Evolutionary conservation across 768 basidiomycete genomes (phyloP), one percentile per base, ranked within the genome.

Genomic region (Tremella yokohamensis): DNA sequence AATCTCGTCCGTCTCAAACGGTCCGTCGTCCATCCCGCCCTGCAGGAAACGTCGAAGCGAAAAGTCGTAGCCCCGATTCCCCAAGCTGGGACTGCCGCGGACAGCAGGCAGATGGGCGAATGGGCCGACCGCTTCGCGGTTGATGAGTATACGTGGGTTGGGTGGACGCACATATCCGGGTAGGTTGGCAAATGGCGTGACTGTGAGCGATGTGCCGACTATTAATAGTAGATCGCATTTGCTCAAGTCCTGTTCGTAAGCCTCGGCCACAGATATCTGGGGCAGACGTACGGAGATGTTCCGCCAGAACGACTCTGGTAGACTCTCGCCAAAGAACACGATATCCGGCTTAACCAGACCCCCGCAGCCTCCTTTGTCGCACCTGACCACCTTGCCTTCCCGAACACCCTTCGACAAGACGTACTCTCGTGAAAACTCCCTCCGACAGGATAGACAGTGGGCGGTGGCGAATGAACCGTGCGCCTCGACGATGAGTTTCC

Each of bases 401-500:
- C 81, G 74, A 29, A 94, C 82, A 4, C 82, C 80, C 15, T 79
- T 75, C 71, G 82, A 83, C 81, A 98, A 50, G 18, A 73, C 90
- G 69, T 84, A 83, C 6, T 82, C 83, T 49, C 82, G 82, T 40
- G 85, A 84, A 61, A 82, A 90, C 0, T 79, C 69, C 1, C 72
- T 69, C 45, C 79, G 62, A 74, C 96, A 99, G 7, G 84, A 79
- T 15, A 97, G 84, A 64, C 96, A 99, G 52, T 84, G 81, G 54
- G 94, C 89, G 1, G 81, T 78, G 0, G 94, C 94, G 65, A 98
- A 99, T 64, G 89, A 92, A 2, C 94, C 96, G 69, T 99, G 96
- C 0, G 96, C 96, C 78, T 98, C 94, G 49, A 98, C 81, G 60
- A 98, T 85, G 72, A 84, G 84, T 29, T 82, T 77, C 0, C 76